Conservation (phyloP, 1,284 basidiomycete species). For the Phylloporus sp. region DNA sequence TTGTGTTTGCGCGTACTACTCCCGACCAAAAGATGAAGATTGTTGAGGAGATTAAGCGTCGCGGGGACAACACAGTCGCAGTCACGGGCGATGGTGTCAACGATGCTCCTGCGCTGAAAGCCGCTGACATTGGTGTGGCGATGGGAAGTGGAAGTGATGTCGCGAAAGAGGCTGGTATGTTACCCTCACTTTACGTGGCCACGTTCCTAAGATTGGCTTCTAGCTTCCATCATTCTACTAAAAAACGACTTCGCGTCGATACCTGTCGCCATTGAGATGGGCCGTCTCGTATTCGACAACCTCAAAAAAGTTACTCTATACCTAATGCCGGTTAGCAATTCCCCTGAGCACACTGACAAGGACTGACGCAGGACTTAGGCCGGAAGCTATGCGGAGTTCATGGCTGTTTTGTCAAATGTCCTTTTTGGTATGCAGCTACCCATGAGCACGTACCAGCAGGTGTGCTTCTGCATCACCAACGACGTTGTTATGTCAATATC, state of each 20-base stretch:
- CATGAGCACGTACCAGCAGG: constrained; percentile 46
- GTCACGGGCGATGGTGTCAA: constrained; percentile 65
- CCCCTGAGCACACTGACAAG: not conserved
- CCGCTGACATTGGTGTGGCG: constrained; percentile 85
- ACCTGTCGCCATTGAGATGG: constrained; percentile 45
- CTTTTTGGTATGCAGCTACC: constrained; percentile 46
- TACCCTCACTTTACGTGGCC: not conserved
- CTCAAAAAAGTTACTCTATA: constrained; percentile 51
- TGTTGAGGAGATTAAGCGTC: constrained; percentile 55
- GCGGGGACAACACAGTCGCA: constrained; percentile 51
- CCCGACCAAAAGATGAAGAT: constrained; percentile 65
- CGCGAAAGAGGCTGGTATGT: constrained; percentile 62
- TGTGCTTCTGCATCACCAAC: constrained; percentile 43
- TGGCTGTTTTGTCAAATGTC: constrained; percentile 40
- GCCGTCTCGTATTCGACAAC: constrained; percentile 64
- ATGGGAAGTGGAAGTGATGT: constrained; percentile 90
- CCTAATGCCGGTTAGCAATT: constrained; percentile 39
- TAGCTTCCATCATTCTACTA: constrained; percentile 36
- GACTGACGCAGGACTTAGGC: constrained; percentile 16
- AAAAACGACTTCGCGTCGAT: constrained; percentile 44
- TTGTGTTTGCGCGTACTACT: constrained; percentile 66
- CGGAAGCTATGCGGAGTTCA: constrained; percentile 40
- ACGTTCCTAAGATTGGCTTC: not conserved
- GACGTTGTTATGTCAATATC: constrained; percentile 43
- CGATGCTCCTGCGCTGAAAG: constrained; percentile 67